A percentile compares a stretch with the other conserved stretches of the same genome.
phyloP scores from a whole-genome alignment of 1,139 yeast genomes.

The Zygoascus meyerae region DNA sequence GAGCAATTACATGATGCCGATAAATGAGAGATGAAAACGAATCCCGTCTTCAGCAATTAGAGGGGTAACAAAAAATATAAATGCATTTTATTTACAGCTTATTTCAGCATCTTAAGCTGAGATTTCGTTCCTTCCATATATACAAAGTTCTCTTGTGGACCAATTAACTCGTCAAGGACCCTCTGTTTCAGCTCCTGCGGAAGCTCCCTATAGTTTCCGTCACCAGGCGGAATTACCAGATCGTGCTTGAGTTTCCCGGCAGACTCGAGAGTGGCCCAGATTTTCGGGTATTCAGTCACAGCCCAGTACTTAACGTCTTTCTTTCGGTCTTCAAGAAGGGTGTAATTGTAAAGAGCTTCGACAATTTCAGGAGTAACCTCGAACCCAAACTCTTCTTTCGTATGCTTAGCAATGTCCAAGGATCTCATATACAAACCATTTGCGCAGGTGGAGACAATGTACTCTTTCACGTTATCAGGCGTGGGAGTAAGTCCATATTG shows the following conservation, averaged over 20 bases:
- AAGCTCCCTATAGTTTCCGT: constrained; percentile 10
- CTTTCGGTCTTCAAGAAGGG: constrained; percentile 47
- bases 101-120: constrained; percentile 6
- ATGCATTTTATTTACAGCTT: background rate
- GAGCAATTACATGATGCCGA: no score
- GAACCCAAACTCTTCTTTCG: constrained; percentile 47
- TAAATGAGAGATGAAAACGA: no score
- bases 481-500: constrained; percentile 49
- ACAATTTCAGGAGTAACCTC: constrained; percentile 47
- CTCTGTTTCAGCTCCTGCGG: constrained; percentile 5
- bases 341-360: constrained; percentile 55
- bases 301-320: constrained; percentile 52
- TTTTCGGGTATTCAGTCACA: constrained; percentile 34
- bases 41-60: no score
- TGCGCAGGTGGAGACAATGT: constrained; percentile 67
- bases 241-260: constrained; percentile 38
- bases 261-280: constrained; percentile 44
- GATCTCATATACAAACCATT: constrained; percentile 61
- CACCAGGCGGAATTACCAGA: constrained; percentile 9
- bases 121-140: constrained; percentile 2
- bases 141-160: constrained; percentile 3
- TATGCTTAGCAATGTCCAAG: constrained; percentile 44
- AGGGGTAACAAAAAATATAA: background rate
- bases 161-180: constrained; percentile 4
- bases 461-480: constrained; percentile 54